phyloP scores from a whole-genome alignment of 768 basidiomycete genomes.

The Ramaria rubella region DNA sequence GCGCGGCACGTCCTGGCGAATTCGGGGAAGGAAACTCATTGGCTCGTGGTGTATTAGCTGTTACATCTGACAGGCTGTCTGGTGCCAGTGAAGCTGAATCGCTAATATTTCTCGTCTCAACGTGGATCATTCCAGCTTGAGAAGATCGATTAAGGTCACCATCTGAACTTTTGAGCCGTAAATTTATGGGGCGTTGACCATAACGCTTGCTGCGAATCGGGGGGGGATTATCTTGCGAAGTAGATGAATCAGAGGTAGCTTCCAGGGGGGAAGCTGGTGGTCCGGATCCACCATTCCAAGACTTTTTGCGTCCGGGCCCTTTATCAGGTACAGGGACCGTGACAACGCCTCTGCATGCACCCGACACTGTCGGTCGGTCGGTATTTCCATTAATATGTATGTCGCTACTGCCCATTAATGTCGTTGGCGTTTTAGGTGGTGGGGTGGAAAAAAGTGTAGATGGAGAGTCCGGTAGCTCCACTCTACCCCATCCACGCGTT shows the following conservation, averaged over 20 bases:
- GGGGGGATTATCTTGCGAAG: constrained; percentile 29
- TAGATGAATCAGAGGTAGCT: constrained; percentile 50
- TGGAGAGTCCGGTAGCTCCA: constrained; percentile 34
- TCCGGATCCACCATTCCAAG: constrained; percentile 23
- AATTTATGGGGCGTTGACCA: constrained; percentile 37
- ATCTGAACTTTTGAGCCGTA: constrained; percentile 33
- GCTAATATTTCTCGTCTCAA: constrained; percentile 35
- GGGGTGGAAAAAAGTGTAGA: constrained; percentile 33
- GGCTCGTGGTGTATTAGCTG: constrained; percentile 51
- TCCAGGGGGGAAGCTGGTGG: constrained; percentile 18
- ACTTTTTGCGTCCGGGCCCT: constrained; percentile 33
- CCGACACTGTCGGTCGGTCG: not conserved
- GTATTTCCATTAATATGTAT: constrained; percentile 24
- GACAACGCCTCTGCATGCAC: constrained; percentile 5
- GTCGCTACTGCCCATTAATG: constrained; percentile 16
- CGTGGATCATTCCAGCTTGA: not conserved
- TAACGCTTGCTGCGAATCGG: constrained; percentile 45
- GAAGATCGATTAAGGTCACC: constrained; percentile 14
- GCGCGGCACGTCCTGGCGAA: constrained; percentile 19
- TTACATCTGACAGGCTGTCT: constrained; percentile 50
- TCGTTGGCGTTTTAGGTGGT: constrained; percentile 34
- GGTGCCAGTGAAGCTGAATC: constrained; percentile 40
- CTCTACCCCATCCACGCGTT: constrained; percentile 26
- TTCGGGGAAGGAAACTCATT: constrained; percentile 32
- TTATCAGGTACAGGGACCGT: constrained; percentile 24